Percentiles rank a stretch among this genome's conserved stretches.
phyloP scores from a whole-genome alignment of 495 filamentous ascomycete species.

The Aspergillus taichungensis region DNA sequence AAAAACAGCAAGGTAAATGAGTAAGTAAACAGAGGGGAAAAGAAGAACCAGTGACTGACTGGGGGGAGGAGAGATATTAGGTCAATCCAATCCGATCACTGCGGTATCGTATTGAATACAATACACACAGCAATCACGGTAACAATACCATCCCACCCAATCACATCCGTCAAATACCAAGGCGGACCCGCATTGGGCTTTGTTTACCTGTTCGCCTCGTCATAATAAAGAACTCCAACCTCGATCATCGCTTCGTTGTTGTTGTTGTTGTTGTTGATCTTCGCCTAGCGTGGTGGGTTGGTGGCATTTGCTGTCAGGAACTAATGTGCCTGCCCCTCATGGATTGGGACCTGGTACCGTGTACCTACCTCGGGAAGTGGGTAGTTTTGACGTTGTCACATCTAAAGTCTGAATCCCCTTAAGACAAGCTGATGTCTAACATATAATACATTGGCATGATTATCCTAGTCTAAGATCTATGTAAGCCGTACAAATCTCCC shows the following conservation, averaged over 20 bases:
- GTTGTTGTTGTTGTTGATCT: background rate
- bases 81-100: background rate
- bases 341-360: too few species aligned
- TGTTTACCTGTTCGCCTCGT: conserved; percentile 16
- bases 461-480: conserved; percentile 4
- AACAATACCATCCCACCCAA: conserved; percentile 1
- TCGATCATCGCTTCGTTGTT: background rate
- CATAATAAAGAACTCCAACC: background rate
- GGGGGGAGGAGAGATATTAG: background rate
- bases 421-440: background rate
- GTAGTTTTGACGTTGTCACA: too few species aligned
- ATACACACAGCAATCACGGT: background rate
- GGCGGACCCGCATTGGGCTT: conserved; percentile 13
- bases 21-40: background rate
- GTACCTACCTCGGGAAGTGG: too few species aligned
- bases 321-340: too few species aligned
- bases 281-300: background rate
- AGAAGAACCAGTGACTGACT: background rate
- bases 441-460: background rate
- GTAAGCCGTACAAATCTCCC: conserved; percentile 5
- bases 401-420: too few species aligned
- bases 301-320: too few species aligned
- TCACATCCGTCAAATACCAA: conserved; percentile 1
- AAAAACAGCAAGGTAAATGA: background rate
- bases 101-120: background rate